Conservation (phyloP, 257 asterid genomes). For the Solanum medicagineum region DNA sequence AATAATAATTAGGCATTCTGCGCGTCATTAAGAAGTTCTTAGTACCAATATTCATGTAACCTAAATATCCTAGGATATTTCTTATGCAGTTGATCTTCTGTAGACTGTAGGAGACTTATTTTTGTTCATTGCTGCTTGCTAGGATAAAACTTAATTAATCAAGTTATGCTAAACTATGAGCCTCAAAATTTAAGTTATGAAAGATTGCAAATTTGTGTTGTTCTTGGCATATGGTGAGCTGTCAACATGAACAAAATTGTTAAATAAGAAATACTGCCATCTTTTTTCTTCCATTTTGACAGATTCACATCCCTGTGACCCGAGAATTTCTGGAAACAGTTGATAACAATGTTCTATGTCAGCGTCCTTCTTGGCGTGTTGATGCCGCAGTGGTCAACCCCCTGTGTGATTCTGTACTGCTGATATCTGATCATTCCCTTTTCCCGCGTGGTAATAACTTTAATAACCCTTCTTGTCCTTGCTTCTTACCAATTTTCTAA, state of each 20-base stretch:
- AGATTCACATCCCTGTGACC: slow-evolving; percentile 60
- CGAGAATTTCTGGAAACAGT: slow-evolving; percentile 82
- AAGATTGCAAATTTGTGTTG: not conserved
- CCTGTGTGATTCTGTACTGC: slow-evolving; percentile 59
- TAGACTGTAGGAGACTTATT: not conserved
- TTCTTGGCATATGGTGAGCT: not conserved
- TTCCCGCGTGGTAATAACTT: slow-evolving; percentile 58
- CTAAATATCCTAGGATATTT: not conserved
- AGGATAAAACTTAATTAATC: not conserved
- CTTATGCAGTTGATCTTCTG: not conserved
- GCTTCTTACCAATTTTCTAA: not conserved
- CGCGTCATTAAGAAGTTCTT: not conserved
- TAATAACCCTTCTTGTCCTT: not conserved
- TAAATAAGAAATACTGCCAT: not conserved
- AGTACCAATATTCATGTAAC: not conserved
- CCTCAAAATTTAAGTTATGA: not conserved
- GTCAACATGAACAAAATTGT: not conserved
- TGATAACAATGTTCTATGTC: slow-evolving; percentile 51
- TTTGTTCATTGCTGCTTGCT: not conserved
- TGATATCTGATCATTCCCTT: slow-evolving; percentile 79
- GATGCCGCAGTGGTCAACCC: slow-evolving; percentile 73
- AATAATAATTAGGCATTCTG: not conserved
- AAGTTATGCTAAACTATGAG: not conserved
- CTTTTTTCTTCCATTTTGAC: not conserved
- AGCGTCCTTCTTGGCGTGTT: slow-evolving; percentile 89